These are phyloP conservation scores for Phytophthora macrochlamydospora DNA, from an alignment of 352 stramenopile species.

Conservation along the genomic window DNA sequence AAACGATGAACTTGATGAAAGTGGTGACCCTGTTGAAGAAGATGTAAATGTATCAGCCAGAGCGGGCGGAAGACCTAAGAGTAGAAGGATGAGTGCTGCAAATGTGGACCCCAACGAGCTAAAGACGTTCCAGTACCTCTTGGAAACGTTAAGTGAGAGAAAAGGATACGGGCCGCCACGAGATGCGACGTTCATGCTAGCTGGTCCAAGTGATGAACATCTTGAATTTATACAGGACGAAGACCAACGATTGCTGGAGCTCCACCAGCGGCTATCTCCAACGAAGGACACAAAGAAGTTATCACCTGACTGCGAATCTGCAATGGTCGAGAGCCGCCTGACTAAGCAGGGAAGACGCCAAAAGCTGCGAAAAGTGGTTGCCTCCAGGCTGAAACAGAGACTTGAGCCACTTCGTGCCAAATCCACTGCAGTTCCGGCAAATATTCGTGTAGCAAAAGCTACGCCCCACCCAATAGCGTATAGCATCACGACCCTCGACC, in stretches of 20 bases:
- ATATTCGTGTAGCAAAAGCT: constrained; percentile 32
- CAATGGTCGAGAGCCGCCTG: constrained; percentile 19
- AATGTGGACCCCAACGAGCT: constrained; percentile 19
- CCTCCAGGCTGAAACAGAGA: constrained; percentile 29
- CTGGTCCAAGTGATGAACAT: constrained; percentile 34
- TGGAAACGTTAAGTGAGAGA: constrained; percentile 46
- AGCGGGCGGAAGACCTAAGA: constrained; percentile 4
- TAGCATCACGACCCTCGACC: constrained; percentile 52
- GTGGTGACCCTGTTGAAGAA: constrained; percentile 3
- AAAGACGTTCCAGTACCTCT: constrained; percentile 54
- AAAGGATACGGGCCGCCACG: constrained; percentile 22
- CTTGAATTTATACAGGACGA: constrained; percentile 59
- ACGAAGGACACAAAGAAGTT: constrained; percentile 3
- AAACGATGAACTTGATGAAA: constrained; percentile 14
- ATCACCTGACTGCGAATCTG: constrained; percentile 6
- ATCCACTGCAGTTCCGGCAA: constrained; percentile 14
- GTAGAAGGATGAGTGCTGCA: constrained; percentile 11
- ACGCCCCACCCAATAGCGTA: constrained; percentile 48
- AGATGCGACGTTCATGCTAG: constrained; percentile 38
- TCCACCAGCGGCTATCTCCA: constrained; percentile 17
- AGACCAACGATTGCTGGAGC: constrained; percentile 31
- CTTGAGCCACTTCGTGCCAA: constrained; percentile 38
- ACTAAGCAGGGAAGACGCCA: constrained; percentile 28
- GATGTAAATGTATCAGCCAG: background rate
- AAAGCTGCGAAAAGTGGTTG: constrained; percentile 27